phyloP scores from a whole-genome alignment of 2,329 filamentous ascomycete species.

The Scedosporium boydii region DNA sequence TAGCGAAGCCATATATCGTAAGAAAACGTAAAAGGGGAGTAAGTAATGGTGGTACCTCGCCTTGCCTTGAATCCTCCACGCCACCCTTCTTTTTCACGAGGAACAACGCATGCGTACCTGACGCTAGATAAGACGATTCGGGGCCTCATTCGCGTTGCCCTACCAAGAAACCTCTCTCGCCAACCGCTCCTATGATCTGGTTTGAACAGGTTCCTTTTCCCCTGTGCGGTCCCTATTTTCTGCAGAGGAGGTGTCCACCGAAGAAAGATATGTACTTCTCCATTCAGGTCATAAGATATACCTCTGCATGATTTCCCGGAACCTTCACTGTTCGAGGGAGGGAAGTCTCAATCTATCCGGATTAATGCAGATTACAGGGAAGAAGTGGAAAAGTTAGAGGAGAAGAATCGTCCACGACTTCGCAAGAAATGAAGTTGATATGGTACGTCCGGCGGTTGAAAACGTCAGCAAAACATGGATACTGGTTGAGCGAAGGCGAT shows the following conservation, averaged over 20 bases:
- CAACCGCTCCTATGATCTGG: too few relatives aligned
- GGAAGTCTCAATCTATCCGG: background rate
- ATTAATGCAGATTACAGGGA: background rate
- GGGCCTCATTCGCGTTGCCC: background rate
- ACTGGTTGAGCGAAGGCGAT: too few relatives aligned
- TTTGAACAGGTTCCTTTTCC: background rate
- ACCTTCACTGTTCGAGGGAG: background rate
- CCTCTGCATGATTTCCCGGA: background rate
- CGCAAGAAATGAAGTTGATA: background rate
- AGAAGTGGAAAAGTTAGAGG: background rate
- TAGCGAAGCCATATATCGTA: too few relatives aligned
- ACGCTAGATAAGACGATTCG: background rate
- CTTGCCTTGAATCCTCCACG: background rate
- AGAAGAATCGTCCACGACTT: background rate
- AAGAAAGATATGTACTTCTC: background rate
- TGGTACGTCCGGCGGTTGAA: background rate
- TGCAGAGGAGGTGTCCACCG: too few relatives aligned
- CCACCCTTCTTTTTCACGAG: background rate
- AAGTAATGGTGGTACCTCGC: background rate
- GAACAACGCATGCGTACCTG: background rate
- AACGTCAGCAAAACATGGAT: too few relatives aligned
- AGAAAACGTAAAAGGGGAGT: background rate
- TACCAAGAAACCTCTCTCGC: background rate
- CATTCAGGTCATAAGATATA: background rate
- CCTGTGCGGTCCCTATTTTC: background rate